Percentiles rank a stretch among this genome's conserved stretches.
These are phyloP conservation scores for Xylaria polymorpha DNA, from an alignment of 2,329 filamentous ascomycete genomes.

Conservation along the genomic window DNA sequence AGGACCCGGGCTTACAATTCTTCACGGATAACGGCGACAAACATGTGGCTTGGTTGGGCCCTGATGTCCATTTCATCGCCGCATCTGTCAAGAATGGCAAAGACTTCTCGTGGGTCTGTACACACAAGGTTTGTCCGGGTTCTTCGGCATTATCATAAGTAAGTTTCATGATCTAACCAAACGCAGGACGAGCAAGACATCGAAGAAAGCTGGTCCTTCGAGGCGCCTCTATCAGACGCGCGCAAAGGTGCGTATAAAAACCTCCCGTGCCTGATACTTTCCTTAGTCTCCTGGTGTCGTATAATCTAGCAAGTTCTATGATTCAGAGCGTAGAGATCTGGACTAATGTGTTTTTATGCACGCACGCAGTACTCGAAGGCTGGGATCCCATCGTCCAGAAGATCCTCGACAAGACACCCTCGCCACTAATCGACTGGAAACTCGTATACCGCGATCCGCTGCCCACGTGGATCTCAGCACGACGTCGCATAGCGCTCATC, in stretches of 20 bases:
- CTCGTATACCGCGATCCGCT: constrained; percentile 54
- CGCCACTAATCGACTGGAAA: constrained; percentile 53
- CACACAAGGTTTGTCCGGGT: constrained; percentile 55
- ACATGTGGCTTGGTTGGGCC: constrained; percentile 64
- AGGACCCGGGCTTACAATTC: constrained; percentile 56
- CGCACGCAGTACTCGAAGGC: constrained; percentile 43
- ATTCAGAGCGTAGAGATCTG: no score
- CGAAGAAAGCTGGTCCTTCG: constrained; percentile 41
- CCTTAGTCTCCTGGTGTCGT: no score
- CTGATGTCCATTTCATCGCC: constrained; percentile 64
- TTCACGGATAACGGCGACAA: constrained; percentile 62
- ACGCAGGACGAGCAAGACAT: constrained; percentile 47
- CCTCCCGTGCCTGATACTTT: no score
- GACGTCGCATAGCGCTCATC: constrained; percentile 56
- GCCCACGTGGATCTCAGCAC: constrained; percentile 56
- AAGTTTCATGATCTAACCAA: neutral
- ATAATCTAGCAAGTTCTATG: no score
- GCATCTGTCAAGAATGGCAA: constrained; percentile 64
- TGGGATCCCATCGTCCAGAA: constrained; percentile 54
- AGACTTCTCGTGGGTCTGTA: constrained; percentile 67
- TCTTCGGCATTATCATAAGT: neutral
- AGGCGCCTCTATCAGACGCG: constrained; percentile 45
- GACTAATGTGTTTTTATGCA: no score
- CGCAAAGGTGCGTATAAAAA: constrained; percentile 33
- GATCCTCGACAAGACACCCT: constrained; percentile 54